Evolutionary conservation across 1,284 basidiomycete genomes (phyloP).

Genomic region (Termitomyces sp.): DNA sequence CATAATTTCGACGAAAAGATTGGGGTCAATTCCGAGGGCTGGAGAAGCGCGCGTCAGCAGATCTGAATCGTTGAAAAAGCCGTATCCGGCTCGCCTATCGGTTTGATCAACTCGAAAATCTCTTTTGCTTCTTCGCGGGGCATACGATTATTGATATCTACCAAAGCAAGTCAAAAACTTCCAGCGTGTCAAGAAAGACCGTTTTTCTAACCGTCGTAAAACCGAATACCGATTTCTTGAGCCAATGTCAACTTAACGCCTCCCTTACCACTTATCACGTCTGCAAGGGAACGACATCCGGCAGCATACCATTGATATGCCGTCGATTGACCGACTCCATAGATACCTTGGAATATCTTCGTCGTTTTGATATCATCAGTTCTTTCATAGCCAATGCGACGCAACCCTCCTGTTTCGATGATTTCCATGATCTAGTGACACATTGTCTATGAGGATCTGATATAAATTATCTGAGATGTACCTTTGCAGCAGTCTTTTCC

Average conservation of each 20-base stretch:
- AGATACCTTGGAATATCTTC: slow-evolving; percentile 69
- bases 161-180: not conserved
- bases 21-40: slow-evolving; percentile 70
- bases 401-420: slow-evolving; percentile 60
- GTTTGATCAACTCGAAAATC: slow-evolving; percentile 69
- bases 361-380: slow-evolving; percentile 55
- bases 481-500: slow-evolving; percentile 71
- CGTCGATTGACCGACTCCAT: slow-evolving; percentile 71
- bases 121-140: slow-evolving; percentile 72
- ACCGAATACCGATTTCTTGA: slow-evolving; percentile 73
- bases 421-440: slow-evolving; percentile 71
- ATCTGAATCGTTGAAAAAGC: not conserved
- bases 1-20: slow-evolving; percentile 81
- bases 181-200: not conserved
- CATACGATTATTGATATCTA: slow-evolving; percentile 79
- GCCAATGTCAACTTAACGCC: slow-evolving; percentile 57
- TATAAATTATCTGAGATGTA: slow-evolving; percentile 20
- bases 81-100: slow-evolving; percentile 45
- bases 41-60: slow-evolving; percentile 4
- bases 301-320: slow-evolving; percentile 69
- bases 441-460: not conserved
- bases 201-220: slow-evolving; percentile 62
- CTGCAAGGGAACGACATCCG: slow-evolving; percentile 78
- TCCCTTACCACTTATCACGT: slow-evolving; percentile 55
- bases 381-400: slow-evolving; percentile 56